Evolutionary conservation across 148 eudicot genomes (phyloP).

Genomic region (Simmondsia chinensis): DNA sequence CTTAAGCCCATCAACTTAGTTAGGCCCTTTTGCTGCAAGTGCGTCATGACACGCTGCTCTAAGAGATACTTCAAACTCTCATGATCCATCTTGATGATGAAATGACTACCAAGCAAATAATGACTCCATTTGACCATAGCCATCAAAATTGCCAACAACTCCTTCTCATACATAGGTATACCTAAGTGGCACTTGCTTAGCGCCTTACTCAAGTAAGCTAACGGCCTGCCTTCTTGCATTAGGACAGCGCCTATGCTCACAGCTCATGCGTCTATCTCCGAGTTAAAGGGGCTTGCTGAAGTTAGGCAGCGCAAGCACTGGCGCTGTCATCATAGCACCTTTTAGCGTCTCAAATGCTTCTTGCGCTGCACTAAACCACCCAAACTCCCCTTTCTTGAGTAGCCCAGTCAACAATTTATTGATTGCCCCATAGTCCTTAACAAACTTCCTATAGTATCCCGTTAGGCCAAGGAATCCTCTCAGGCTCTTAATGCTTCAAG

Average conservation of each 20-base stretch:
- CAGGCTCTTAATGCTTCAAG: background rate
- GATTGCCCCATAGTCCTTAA: background rate
- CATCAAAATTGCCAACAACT: background rate
- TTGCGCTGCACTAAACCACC: too few relatives aligned
- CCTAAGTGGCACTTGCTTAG: too few relatives aligned
- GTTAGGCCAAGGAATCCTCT: background rate
- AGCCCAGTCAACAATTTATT: background rate
- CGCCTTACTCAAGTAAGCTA: too few relatives aligned
- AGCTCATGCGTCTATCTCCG: too few relatives aligned
- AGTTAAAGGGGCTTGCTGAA: too few relatives aligned
- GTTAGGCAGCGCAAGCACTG: too few relatives aligned
- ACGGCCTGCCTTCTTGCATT: too few relatives aligned
- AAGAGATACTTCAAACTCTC: background rate
- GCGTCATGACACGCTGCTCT: background rate
- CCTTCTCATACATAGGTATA: conserved; percentile 4
- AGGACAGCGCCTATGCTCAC: too few relatives aligned
- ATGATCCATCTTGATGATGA: background rate
- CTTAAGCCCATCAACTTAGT: background rate
- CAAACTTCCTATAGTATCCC: background rate
- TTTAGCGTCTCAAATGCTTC: too few relatives aligned
- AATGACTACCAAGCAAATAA: background rate
- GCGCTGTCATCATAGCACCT: background rate
- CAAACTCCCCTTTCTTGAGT: background rate
- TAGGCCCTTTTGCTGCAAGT: background rate
- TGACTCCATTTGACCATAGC: conserved; percentile 1